Evolutionary conservation across 305 asterid genomes (phyloP).

Genomic region (Rubia balearica): DNA sequence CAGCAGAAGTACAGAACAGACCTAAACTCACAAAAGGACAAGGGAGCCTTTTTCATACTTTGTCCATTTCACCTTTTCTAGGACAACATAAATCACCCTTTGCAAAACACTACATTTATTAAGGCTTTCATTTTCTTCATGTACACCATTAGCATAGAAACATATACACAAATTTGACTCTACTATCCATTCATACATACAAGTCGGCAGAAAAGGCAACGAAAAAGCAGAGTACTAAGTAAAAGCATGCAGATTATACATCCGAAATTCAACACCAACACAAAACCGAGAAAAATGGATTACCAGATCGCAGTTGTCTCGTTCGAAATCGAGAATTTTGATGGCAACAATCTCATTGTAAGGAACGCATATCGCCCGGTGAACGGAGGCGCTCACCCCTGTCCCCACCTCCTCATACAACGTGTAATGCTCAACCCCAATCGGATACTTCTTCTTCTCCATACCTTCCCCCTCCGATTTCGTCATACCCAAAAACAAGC

Average conservation of each 20-base stretch:
- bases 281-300: background rate
- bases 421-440: conserved; percentile 74
- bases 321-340: conserved; percentile 89
- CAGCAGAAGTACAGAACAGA: background rate
- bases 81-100: background rate
- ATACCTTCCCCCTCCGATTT: conserved; percentile 18
- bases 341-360: conserved; percentile 70
- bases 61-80: background rate
- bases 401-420: conserved; percentile 83
- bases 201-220: background rate
- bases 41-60: background rate
- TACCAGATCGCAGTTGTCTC: conserved; percentile 87
- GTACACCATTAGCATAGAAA: background rate
- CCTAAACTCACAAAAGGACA: background rate
- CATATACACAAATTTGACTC: too few relatives aligned
- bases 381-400: conserved; percentile 88
- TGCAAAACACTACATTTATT: background rate
- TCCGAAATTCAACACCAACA: background rate
- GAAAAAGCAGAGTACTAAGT: background rate
- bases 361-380: conserved; percentile 64
- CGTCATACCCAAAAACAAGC: background rate
- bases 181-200: background rate
- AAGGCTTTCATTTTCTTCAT: background rate
- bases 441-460: conserved; percentile 87
- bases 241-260: background rate